Conservation (phyloP, 2,329 filamentous ascomycete genomes). For the Elsinoe fawcettii region DNA sequence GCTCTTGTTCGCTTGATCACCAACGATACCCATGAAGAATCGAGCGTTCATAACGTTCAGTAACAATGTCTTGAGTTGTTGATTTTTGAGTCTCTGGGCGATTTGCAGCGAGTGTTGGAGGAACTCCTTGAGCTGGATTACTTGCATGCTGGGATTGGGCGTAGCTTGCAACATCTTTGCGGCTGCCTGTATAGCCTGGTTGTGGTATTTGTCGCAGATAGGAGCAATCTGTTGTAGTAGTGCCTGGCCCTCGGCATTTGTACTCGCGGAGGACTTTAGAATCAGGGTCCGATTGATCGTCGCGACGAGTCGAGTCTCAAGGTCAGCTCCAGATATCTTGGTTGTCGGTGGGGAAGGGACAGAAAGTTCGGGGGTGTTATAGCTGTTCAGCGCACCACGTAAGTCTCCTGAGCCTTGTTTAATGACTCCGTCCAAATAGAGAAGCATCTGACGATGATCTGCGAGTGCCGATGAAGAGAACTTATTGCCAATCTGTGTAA, state of each 20-base stretch:
- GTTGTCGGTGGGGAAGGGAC: slow-evolving; percentile 32
- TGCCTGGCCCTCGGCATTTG: slow-evolving; percentile 48
- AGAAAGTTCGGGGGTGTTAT: slow-evolving; percentile 53
- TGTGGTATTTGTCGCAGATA: slow-evolving; percentile 61
- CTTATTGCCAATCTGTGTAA: slow-evolving; percentile 46
- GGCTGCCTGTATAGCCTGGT: slow-evolving; percentile 67
- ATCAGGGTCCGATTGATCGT: slow-evolving; percentile 44
- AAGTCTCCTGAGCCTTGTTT: slow-evolving; percentile 70
- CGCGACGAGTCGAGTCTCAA: slow-evolving; percentile 41
- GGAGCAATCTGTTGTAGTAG: slow-evolving; percentile 60
- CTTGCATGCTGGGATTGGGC: slow-evolving; percentile 54
- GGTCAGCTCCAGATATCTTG: slow-evolving; percentile 22
- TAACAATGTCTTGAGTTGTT: slow-evolving; percentile 72
- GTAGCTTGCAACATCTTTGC: slow-evolving; percentile 66
- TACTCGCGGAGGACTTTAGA: slow-evolving; percentile 30
- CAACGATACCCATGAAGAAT: slow-evolving; percentile 75
- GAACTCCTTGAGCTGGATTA: slow-evolving; percentile 70
- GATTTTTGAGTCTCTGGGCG: slow-evolving; percentile 63
- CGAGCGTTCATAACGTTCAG: slow-evolving; percentile 77
- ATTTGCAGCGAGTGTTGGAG: slow-evolving; percentile 65
- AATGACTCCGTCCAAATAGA: slow-evolving; percentile 67
- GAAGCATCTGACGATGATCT: slow-evolving; percentile 14
- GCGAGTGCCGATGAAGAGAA: slow-evolving; percentile 4
- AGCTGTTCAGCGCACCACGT: slow-evolving; percentile 58
- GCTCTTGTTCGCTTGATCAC: slow-evolving; percentile 49